Conservation (phyloP, 2,329 filamentous ascomycete genomes). For the Phialocephala subalpina region DNA sequence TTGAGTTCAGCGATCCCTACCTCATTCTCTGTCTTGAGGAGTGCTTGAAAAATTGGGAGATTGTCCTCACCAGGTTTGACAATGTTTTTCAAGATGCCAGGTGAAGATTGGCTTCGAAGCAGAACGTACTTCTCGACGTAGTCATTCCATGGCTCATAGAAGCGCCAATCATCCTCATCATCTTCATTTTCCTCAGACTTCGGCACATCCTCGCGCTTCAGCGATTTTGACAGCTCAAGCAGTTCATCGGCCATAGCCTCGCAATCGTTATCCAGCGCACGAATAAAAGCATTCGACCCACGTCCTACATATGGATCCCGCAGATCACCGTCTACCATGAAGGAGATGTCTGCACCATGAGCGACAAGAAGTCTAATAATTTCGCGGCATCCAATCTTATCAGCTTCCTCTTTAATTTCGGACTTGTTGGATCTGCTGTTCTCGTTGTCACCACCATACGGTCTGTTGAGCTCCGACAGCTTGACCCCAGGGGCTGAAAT, state of each 20-base stretch:
- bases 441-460: background rate
- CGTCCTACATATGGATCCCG: background rate
- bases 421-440: background rate
- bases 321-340: slow-evolving; percentile 11
- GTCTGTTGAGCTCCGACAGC: background rate
- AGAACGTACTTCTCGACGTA: slow-evolving; percentile 12
- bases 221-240: slow-evolving; percentile 5
- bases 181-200: background rate
- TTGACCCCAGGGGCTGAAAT: background rate
- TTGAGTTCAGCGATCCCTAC: slow-evolving; percentile 18
- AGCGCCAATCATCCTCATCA: background rate
- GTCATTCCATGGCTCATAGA: slow-evolving; percentile 2
- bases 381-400: slow-evolving; percentile 21
- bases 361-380: slow-evolving; percentile 25
- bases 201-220: background rate
- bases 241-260: slow-evolving; percentile 24
- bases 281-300: background rate
- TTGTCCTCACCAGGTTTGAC: slow-evolving; percentile 10
- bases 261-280: slow-evolving; percentile 12
- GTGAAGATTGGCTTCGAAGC: slow-evolving; percentile 1
- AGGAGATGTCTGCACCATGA: slow-evolving; percentile 25
- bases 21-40: slow-evolving; percentile 19
- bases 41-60: slow-evolving; percentile 9
- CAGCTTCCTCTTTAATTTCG: slow-evolving; percentile 5
- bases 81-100: slow-evolving; percentile 5